A percentile compares a stretch with the other conserved stretches of the same genome.
Conservation (phyloP, 345 rosid species). For the Heritiera littoralis region DNA sequence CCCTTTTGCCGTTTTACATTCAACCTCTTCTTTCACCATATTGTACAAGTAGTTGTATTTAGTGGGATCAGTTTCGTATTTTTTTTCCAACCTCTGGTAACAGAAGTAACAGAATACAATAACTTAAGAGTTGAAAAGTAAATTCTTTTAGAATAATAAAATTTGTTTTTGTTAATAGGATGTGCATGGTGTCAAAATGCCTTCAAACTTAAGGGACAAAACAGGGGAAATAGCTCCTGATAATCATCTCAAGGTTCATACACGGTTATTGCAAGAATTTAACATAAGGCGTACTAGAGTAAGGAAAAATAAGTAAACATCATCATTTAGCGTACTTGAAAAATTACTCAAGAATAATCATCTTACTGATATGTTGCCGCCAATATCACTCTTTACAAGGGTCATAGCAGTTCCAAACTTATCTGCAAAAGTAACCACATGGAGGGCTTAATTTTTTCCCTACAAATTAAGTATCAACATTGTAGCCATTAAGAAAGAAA, state of each 20-base stretch:
- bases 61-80: conserved; percentile 64
- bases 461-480: not conserved
- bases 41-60: conserved; percentile 68
- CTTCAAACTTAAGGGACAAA: not conserved
- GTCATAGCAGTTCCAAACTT: conserved; percentile 94
- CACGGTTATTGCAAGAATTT: not conserved
- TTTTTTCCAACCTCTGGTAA: conserved; percentile 81
- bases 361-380: conserved; percentile 84
- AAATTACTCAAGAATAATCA: conserved; percentile 11
- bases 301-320: not conserved
- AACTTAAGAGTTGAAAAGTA: not conserved
- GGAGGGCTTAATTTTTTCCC: not conserved
- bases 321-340: not conserved
- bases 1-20: conserved; percentile 68
- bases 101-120: not conserved
- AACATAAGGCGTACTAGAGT: not conserved
- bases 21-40: conserved; percentile 79
- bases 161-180: not conserved
- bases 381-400: conserved; percentile 84
- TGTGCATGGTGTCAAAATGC: not conserved
- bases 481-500: conserved; percentile 7
- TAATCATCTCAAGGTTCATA: not conserved
- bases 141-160: not conserved
- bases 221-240: not conserved
- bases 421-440: conserved; percentile 41